Evolutionary conservation across 331 rosid species (phyloP), one percentile per base, ranked within the genome.

Genomic region (Malus hybrid): DNA sequence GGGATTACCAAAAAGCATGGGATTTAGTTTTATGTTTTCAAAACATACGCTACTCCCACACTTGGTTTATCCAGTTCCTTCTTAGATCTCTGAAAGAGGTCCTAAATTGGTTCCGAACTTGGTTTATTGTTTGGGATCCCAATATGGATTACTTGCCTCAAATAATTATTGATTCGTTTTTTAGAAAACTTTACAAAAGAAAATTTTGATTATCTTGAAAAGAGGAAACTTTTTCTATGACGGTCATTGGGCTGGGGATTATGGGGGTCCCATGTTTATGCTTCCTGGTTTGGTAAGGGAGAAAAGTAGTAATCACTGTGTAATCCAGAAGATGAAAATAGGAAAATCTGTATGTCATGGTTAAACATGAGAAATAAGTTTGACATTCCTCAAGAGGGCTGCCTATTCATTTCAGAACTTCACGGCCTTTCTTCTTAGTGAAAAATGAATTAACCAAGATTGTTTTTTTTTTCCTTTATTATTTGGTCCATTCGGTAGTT

Each of bases 241-340:
- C 68, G 84, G 81, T 22, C 81, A 66, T 33, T 81, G 84, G 84
- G 72, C 84, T 15, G 81, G 84, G 50, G 81, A 81, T 52, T 81
- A 81, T 66, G 84, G 11, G 11, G 84, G 84, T 50, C 72, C 84
- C 5, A 81, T 81, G 78, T 81, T 77, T 73, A 75, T 81, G 62
- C 50, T 77, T 48, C 84, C 84, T 72, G 84, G 81, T 66, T 67
- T 81, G 81, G 84, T 81, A 66, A 60, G 72, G 30, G 44, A 39
- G 60, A 60, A 62, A 24, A 44, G 29, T 44, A 39, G 28, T 8
- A 60, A 15, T 7, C 7, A 5, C 20, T 5, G 3, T 18, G 33
- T 39, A 12, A 10, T 61, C 42, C 20, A 46, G 4, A 6, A 6
- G 15, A 70, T 6, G 15, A 34, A 32, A 19, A 70, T 16, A 4